phyloP scores from a whole-genome alignment of 2,329 filamentous ascomycete species.

The Calonectria henricotiae region DNA sequence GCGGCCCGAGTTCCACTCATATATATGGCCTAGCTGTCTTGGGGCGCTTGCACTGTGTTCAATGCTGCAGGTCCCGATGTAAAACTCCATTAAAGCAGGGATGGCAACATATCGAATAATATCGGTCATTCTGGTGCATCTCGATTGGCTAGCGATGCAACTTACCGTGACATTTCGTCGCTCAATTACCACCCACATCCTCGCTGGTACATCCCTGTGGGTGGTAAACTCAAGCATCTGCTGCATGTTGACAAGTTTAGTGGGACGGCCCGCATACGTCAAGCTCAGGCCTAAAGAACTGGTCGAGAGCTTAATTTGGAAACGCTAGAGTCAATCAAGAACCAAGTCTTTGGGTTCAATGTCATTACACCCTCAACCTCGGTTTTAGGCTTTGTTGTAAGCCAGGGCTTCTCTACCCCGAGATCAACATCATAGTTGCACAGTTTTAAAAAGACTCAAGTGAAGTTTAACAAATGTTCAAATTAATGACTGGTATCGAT shows the following conservation, averaged over 20 bases:
- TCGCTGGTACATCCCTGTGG: background rate
- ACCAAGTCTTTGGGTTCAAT: background rate
- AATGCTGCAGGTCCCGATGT: background rate
- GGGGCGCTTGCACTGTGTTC: no score
- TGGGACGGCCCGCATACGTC: conserved; percentile 21
- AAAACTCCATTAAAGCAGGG: background rate
- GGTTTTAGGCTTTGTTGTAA: background rate
- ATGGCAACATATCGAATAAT: background rate
- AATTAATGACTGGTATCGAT: conserved; percentile 39
- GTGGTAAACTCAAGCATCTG: conserved; percentile 3
- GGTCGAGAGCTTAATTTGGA: background rate
- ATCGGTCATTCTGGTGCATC: background rate
- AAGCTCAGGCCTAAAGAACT: background rate
- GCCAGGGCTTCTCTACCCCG: background rate
- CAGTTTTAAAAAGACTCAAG: background rate
- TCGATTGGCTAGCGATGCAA: background rate
- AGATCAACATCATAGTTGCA: background rate
- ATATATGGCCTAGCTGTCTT: no score
- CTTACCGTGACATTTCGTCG: background rate
- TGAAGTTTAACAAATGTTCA: conserved; percentile 28
- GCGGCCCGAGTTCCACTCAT: background rate
- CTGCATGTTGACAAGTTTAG: conserved; percentile 12
- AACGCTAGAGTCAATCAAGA: background rate
- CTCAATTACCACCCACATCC: conserved; percentile 3
- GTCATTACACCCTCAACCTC: background rate